A percentile compares a stretch with the other conserved stretches of the same genome.
phyloP scores from a whole-genome alignment of 805 yeast genomes.

The Pichia nakasei region DNA sequence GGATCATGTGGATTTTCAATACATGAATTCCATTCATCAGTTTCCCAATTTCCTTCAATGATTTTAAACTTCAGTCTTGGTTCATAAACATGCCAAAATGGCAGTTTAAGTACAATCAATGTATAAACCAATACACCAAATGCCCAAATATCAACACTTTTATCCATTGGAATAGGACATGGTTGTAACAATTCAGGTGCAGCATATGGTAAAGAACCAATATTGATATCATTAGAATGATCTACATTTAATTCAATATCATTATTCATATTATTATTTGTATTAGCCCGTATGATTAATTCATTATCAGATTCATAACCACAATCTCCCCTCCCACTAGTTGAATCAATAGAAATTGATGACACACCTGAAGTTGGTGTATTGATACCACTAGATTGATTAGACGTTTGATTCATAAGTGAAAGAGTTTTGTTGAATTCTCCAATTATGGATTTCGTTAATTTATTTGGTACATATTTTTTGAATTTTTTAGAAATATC shows the following conservation, averaged over 20 bases:
- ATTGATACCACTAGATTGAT: not conserved
- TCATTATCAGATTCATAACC: not conserved
- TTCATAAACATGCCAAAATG: constrained; percentile 78
- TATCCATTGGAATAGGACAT: constrained; percentile 48
- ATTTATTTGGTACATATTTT: not conserved
- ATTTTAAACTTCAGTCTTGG: constrained; percentile 72
- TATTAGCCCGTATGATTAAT: not conserved
- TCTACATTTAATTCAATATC: not conserved
- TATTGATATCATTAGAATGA: constrained; percentile 18
- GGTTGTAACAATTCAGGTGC: constrained; percentile 75
- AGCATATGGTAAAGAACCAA: constrained; percentile 90
- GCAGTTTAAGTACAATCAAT: constrained; percentile 63
- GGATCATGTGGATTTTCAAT: not conserved
- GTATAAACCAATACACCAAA: constrained; percentile 73
- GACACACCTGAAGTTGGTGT: not conserved
- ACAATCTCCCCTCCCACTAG: not conserved
- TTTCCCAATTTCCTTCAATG: constrained; percentile 41
- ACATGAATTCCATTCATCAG: constrained; percentile 5
- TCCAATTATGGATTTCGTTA: not conserved
- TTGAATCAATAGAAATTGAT: not conserved
- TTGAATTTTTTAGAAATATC: not conserved
- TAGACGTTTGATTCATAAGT: not conserved
- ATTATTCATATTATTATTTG: too few species aligned
- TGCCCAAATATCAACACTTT: constrained; percentile 85
- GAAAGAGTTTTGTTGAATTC: not conserved